Conservation (phyloP, 441 rosid genomes). For the Gossypium aridum region DNA sequence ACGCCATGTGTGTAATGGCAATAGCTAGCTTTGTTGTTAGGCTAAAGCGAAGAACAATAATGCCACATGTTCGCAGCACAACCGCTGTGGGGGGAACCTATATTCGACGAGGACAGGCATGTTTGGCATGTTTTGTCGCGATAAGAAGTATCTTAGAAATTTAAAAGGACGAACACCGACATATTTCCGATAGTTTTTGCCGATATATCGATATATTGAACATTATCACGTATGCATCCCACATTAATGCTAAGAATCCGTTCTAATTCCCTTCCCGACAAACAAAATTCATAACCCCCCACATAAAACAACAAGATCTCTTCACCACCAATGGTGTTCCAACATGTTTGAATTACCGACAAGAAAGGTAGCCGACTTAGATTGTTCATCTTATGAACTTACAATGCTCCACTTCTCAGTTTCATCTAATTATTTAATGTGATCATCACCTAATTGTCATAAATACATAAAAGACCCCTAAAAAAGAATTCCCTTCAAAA, state of each 20-base stretch:
- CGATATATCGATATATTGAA: neutral
- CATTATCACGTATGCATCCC: neutral
- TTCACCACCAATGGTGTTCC: neutral
- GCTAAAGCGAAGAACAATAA: constrained; percentile 9
- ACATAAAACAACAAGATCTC: neutral
- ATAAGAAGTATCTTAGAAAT: neutral
- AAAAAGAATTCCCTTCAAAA: too few relatives aligned
- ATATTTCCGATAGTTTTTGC: neutral
- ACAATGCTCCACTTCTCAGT: neutral
- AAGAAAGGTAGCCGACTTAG: neutral
- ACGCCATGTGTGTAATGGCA: constrained; percentile 9
- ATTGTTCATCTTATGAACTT: neutral
- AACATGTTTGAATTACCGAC: neutral
- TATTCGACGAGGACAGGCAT: constrained; percentile 13
- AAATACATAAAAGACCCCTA: neutral
- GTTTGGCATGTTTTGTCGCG: constrained; percentile 10
- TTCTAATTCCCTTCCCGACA: constrained; percentile 1
- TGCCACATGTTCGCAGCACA: constrained; percentile 16
- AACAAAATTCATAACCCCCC: neutral
- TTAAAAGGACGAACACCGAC: neutral
- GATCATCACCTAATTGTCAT: neutral
- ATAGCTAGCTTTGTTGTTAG: constrained; percentile 14
- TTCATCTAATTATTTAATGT: neutral
- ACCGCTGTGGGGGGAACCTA: constrained; percentile 3
- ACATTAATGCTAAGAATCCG: neutral